These are phyloP conservation scores for Trichosanthes truncata DNA, from an alignment of 306 rosid genomes.

Conservation along the genomic window DNA sequence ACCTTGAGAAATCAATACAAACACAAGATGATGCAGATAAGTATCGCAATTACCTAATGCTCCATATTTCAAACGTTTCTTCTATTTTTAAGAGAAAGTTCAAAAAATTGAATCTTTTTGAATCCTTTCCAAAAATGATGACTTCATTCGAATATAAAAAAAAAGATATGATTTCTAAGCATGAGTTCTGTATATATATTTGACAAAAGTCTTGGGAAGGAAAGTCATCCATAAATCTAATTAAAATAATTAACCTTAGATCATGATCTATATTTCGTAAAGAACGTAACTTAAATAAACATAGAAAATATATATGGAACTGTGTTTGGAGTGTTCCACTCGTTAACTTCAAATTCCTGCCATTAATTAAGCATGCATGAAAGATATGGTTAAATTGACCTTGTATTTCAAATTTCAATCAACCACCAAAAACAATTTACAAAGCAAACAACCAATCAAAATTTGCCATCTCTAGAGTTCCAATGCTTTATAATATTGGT, in stretches of 20 bases:
- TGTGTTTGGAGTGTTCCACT: background rate
- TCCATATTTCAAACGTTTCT: background rate
- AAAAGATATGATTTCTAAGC: background rate
- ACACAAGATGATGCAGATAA: background rate
- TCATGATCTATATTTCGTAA: background rate
- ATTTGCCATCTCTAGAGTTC: background rate
- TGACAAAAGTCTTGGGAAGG: background rate
- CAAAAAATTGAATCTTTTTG: background rate
- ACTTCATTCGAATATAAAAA: background rate
- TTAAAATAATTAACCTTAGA: background rate
- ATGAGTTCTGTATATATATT: background rate
- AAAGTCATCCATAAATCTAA: background rate
- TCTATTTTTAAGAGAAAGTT: background rate
- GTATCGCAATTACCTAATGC: background rate
- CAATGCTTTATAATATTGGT: background rate
- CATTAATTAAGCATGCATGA: background rate
- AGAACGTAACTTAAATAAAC: background rate
- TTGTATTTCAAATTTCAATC: constrained; percentile 1
- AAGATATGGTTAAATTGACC: background rate
- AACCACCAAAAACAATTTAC: background rate
- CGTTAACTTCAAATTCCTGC: background rate
- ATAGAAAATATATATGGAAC: background rate
- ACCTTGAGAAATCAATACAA: background rate
- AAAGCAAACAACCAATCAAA: background rate
- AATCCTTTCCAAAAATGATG: background rate